Evolutionary conservation across 2,329 filamentous ascomycete species (phyloP), one percentile per base, ranked within the genome.

Genomic region (Epichloe brachyelytri): DNA sequence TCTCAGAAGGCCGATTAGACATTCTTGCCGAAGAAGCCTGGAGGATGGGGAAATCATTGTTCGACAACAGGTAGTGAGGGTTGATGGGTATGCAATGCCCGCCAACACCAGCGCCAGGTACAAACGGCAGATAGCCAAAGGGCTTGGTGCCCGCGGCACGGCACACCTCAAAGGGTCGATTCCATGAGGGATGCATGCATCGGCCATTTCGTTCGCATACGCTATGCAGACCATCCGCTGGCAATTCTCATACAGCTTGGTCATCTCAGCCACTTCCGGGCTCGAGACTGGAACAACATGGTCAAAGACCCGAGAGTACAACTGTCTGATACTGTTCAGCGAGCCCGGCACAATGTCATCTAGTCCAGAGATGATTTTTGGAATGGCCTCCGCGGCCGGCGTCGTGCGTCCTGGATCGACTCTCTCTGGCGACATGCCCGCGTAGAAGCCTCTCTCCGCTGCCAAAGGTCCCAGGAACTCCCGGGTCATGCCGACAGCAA

Each of bases 21-120:
- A 74, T 76, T 44, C 60, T 67, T 47, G 71, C 68, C 0, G 71
- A 68, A 0, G 72, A 73, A 2, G 64, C 59, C 44, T 68, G 57
- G 3, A 78, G 63, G 0, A 78, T 59, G 3, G 75, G 75, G 45
- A 77, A 70, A 4, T 63, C 58, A 55, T 64, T 71, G 56, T 71
- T 76, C 20, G 69, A 68, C 10, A 78, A 62, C 17, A 79, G 63
- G 55, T 78, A 78, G 62, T 71, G 71, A 0, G 75, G 76, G 52
- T 79, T 79, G 54, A 78, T 68, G 0, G 76, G 76, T 52, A 79
- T 78, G 54, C 76, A 79, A 59, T 78, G 75, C 0, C 76, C 75
- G 1, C 76, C 76, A 5, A 79, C 75, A 10, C 75, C 76, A 1
- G 75, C 60, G 1, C 71, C 66, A 0, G 76, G 74, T 0, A 60